phyloP scores from a whole-genome alignment of 2,329 filamentous ascomycete species.

The Diaporthe citri region DNA sequence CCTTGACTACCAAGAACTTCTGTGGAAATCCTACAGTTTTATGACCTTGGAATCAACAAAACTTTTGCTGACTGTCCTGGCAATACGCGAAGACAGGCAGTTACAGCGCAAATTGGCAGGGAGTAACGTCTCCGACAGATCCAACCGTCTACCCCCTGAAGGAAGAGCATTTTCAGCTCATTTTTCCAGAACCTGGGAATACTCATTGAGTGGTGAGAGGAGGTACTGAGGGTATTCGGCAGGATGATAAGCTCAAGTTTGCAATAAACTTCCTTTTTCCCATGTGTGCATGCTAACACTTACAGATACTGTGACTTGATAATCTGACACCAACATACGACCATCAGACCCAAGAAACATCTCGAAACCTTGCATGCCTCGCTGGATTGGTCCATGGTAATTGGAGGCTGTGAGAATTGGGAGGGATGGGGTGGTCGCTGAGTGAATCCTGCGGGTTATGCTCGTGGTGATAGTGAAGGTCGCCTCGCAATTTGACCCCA shows the following conservation, averaged over 20 bases:
- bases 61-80: neutral
- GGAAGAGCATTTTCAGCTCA: neutral
- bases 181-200: neutral
- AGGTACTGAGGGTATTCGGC: neutral
- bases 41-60: no score
- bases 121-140: neutral
- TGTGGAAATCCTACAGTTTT: neutral
- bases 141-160: neutral
- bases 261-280: neutral
- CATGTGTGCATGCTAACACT: neutral
- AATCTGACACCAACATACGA: neutral
- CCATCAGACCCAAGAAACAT: neutral
- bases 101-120: neutral
- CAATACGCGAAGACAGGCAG: neutral
- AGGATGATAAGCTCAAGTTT: neutral
- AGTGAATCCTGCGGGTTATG: neutral
- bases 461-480: neutral
- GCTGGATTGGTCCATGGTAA: no score
- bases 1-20: neutral
- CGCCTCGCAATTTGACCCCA: neutral
- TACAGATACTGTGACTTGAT: neutral
- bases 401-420: no score
- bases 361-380: neutral
- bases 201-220: neutral
- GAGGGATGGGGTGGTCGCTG: no score